Evolutionary conservation across 495 filamentous ascomycete genomes (phyloP), one percentile per base, ranked within the genome.

Genomic region (Trypethelium eluteriae): DNA sequence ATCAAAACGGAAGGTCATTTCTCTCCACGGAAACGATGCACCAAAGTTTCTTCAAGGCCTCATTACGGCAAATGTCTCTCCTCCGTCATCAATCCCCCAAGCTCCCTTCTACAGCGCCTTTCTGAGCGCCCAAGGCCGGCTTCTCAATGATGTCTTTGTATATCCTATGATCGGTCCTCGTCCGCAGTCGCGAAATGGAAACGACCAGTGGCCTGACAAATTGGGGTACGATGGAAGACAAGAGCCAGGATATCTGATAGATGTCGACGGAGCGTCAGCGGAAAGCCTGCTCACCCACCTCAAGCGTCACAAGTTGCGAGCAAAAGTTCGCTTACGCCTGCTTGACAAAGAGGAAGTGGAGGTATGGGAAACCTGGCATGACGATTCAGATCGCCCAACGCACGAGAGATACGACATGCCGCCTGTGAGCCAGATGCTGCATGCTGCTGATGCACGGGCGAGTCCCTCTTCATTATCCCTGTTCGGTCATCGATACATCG

Each of bases 71-170:
- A 89, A 92, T 70, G 83, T 97, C 70, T 79, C 78, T 68, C 75
- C 70, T 72, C 72, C 67, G 65, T 71, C 68, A 0, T 50, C 67
- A 35, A 73, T 67, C 38, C 75, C 74, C 61, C 77, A 62, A 10
- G 76, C 66, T 2, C 85, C 85, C 16, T 85, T 85, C 74, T 97
- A 95, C 78, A 79, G 84, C 34, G 89, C 86, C 2, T 96, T 98
- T 72, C 83, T 98, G 12, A 96, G 87, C 70, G 91, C 91, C 25
- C 84, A 88, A 69, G 93, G 94, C 53, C 83, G 91, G 49, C 80
- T 97, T 10, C 79, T 97, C 36, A 84, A 92, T 76, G 94, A 98
- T 75, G 89, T 90, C 36, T 96, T 96, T 78, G 80, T 98, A 38
- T 96, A 94, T 79, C 86, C 86, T 11, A 67, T 70, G 14, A 16